Percentiles rank a stretch among this genome's conserved stretches.
Conservation (phyloP, 2,329 filamentous ascomycete species). For the Ascochyta viciae-villosae region DNA sequence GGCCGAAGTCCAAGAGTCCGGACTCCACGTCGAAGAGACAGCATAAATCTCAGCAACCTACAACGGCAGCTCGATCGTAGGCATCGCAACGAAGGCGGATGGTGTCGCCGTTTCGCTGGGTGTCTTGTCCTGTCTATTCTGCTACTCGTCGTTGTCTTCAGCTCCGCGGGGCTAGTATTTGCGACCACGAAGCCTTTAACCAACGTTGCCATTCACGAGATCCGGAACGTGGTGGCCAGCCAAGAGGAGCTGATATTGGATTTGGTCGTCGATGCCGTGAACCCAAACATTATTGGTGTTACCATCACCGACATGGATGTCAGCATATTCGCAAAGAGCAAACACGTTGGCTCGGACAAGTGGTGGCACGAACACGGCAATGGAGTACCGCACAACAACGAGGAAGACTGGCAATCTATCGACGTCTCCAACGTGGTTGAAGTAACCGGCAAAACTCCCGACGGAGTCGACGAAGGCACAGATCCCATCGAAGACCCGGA, state of each 20-base stretch:
- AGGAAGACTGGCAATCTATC: conserved; percentile 39
- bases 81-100: conserved; percentile 59
- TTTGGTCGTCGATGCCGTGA: conserved; percentile 83
- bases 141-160: conserved; percentile 81
- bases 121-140: conserved; percentile 85
- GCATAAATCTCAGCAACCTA: conserved; percentile 56
- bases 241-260: conserved; percentile 97
- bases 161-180: conserved; percentile 86
- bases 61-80: conserved; percentile 75
- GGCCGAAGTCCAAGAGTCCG: conserved; percentile 65
- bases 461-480: conserved; percentile 59
- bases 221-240: conserved; percentile 89
- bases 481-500: conserved; percentile 71
- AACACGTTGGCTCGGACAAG: conserved; percentile 73
- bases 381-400: conserved; percentile 25
- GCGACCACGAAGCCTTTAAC: conserved; percentile 87
- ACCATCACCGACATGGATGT: conserved; percentile 86
- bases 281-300: conserved; percentile 91
- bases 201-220: conserved; percentile 77
- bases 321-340: conserved; percentile 93
- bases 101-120: conserved; percentile 78
- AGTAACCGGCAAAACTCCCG: conserved; percentile 11
- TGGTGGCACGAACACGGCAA: conserved; percentile 51
- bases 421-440: conserved; percentile 6
- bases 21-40: conserved; percentile 60